Percentiles rank a stretch among this genome's conserved stretches.
phyloP scores from a whole-genome alignment of 2,329 filamentous ascomycete genomes.

The Beauveria caledonica region DNA sequence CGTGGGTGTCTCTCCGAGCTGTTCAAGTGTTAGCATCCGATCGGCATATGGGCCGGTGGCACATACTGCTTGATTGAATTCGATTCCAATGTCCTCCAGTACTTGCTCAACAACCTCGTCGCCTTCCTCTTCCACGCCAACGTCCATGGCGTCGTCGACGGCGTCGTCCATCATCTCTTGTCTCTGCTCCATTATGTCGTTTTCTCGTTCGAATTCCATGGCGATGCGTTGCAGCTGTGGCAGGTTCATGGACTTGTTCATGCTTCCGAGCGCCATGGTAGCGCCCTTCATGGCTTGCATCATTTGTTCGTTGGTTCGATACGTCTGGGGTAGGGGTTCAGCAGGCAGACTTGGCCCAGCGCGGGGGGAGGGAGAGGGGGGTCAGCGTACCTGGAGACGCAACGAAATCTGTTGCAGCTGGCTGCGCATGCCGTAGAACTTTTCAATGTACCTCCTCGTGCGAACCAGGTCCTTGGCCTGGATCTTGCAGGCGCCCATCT shows the following conservation, averaged over 20 bases:
- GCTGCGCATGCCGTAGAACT: conserved; percentile 97
- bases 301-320: conserved; percentile 98
- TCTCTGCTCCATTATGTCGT: conserved; percentile 97
- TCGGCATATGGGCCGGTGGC: not conserved
- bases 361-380: not conserved
- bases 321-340: conserved; percentile 54
- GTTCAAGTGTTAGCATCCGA: conserved; percentile 20
- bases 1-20: conserved; percentile 89
- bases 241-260: conserved; percentile 97
- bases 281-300: conserved; percentile 99
- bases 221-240: conserved; percentile 91
- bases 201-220: conserved; percentile 98
- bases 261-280: conserved; percentile 83
- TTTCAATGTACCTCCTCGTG: conserved; percentile 89
- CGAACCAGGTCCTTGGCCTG: conserved; percentile 95
- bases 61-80: conserved; percentile 81
- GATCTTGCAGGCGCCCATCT: conserved; percentile 98
- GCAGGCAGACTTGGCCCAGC: not conserved
- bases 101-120: conserved; percentile 97
- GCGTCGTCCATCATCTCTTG: conserved; percentile 99
- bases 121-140: conserved; percentile 85
- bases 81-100: conserved; percentile 91
- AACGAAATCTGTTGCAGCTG: conserved; percentile 94
- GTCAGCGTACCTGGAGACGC: conserved; percentile 67
- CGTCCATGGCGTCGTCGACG: conserved; percentile 91